These are phyloP conservation scores for Xylariaceae sp. DNA, from an alignment of 2,329 filamentous ascomycete genomes.

Conservation along the genomic window DNA sequence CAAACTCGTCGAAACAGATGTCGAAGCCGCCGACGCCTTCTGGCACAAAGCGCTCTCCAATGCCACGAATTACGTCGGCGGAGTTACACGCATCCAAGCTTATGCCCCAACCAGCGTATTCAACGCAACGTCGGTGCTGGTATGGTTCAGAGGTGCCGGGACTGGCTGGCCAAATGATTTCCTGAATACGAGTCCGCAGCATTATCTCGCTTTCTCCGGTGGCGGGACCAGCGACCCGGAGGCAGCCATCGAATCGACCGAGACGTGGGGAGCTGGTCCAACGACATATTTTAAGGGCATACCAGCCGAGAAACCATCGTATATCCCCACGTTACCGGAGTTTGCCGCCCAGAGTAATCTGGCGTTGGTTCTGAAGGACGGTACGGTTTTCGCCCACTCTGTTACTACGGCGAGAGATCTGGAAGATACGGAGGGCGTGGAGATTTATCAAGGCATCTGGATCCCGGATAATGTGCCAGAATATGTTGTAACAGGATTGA, in stretches of 20 bases:
- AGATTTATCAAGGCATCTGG: conserved; percentile 8
- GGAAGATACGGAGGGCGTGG: conserved; percentile 1
- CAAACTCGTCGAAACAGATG: neutral
- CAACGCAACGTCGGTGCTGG: conserved; percentile 1
- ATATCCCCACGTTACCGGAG: neutral
- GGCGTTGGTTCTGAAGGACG: conserved; percentile 3
- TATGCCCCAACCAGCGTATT: neutral
- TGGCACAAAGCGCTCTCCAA: neutral
- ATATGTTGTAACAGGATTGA: neutral
- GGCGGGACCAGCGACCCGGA: neutral
- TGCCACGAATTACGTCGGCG: neutral
- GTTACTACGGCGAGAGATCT: conserved; percentile 3
- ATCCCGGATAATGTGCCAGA: conserved; percentile 2
- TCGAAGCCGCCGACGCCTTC: conserved; percentile 5
- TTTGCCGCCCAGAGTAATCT: neutral
- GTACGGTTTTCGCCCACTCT: conserved; percentile 4
- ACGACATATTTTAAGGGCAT: conserved; percentile 3
- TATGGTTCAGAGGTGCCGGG: conserved; percentile 1
- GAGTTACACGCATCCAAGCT: neutral
- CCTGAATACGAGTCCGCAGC: conserved; percentile 3
- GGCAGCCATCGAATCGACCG: neutral
- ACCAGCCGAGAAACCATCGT: neutral
- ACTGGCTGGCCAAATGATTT: conserved; percentile 6
- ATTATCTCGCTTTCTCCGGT: conserved; percentile 3
- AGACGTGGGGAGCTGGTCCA: conserved; percentile 4